phyloP scores from a whole-genome alignment of 2,329 filamentous ascomycete genomes.

The Trichoderma sp. region DNA sequence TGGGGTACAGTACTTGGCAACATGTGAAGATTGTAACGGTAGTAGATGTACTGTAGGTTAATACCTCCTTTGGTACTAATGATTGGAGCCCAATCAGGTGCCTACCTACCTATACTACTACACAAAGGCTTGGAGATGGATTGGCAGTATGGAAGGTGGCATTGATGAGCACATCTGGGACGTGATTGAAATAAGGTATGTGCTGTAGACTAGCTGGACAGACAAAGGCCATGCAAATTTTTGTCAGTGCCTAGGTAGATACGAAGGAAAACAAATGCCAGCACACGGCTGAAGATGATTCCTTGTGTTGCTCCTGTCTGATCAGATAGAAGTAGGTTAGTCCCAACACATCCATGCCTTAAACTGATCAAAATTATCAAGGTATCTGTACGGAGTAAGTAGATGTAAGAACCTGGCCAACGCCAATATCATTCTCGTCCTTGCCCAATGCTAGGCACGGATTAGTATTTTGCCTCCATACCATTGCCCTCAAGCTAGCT shows the following conservation, averaged over 20 bases:
- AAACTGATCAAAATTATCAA: background rate
- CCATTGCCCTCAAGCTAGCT: background rate
- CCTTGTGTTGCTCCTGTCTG: background rate
- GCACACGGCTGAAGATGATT: background rate
- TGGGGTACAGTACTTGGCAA: background rate
- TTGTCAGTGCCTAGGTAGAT: background rate
- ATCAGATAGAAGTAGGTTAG: background rate
- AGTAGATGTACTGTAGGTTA: background rate
- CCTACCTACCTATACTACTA: background rate
- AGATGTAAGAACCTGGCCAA: background rate
- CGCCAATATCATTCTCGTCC: background rate
- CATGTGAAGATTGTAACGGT: background rate
- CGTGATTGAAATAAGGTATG: background rate
- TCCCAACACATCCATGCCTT: background rate
- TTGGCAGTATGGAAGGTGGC: background rate
- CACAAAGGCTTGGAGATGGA: background rate
- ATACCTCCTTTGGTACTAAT: background rate
- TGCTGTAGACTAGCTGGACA: background rate
- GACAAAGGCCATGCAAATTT: background rate
- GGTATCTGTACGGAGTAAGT: background rate
- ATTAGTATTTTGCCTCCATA: background rate
- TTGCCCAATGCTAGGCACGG: background rate
- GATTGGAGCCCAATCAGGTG: background rate
- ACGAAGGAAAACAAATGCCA: background rate
- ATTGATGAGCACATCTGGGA: background rate